Conservation (phyloP, 2,329 filamentous ascomycete genomes). For the Neurospora sp. region DNA sequence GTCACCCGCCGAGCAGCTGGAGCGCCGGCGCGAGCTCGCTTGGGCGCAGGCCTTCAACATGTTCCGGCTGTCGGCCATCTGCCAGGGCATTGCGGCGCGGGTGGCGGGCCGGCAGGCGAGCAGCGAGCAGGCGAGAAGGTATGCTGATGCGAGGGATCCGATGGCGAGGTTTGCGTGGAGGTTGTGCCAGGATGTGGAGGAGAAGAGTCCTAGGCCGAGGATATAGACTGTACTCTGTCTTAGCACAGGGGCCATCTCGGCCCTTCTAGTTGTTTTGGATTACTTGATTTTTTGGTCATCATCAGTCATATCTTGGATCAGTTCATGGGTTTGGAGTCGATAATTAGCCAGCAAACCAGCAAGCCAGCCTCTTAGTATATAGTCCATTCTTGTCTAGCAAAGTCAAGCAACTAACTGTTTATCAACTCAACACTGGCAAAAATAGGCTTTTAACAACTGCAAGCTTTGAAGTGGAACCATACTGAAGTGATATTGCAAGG, state of each 20-base stretch:
- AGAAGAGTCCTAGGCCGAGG: slow-evolving; percentile 6
- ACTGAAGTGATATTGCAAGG: not conserved
- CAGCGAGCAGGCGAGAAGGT: slow-evolving; percentile 66
- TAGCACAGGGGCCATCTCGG: not conserved
- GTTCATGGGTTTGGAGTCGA: not conserved
- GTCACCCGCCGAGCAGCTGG: slow-evolving; percentile 5
- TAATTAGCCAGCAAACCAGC: not conserved
- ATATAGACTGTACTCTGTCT: slow-evolving; percentile 1
- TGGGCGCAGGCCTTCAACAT: slow-evolving; percentile 55
- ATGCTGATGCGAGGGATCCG: slow-evolving; percentile 58
- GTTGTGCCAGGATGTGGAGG: slow-evolving; percentile 43
- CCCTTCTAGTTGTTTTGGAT: not conserved
- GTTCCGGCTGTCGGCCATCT: slow-evolving; percentile 51
- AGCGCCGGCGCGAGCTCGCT: slow-evolving; percentile 37
- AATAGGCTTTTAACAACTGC: not conserved
- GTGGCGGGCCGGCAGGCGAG: slow-evolving; percentile 81
- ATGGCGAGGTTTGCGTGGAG: slow-evolving; percentile 74
- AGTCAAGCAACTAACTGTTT: not conserved
- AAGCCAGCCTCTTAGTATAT: not conserved
- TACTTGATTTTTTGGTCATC: not conserved
- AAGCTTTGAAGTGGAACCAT: not conserved
- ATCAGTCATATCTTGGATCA: not conserved
- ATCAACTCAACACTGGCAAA: not conserved
- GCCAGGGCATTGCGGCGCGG: slow-evolving; percentile 85
- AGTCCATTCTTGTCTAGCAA: not conserved